A percentile compares a stretch with the other conserved stretches of the same genome.
Evolutionary conservation across 2,329 filamentous ascomycete genomes (phyloP).

Genomic region (Fusarium nisikadoi): DNA sequence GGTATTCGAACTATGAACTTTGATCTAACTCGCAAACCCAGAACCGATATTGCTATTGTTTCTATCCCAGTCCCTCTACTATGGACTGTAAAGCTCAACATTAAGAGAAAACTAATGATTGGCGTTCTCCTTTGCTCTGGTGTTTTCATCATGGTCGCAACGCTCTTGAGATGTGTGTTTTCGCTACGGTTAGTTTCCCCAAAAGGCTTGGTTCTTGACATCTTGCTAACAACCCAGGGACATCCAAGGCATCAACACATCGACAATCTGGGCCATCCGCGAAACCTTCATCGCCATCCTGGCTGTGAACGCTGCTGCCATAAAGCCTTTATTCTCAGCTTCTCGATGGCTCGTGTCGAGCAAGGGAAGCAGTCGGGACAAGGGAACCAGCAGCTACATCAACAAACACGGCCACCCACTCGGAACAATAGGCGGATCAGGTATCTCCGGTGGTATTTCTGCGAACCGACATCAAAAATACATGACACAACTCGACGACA

Average conservation of each 20-base stretch:
- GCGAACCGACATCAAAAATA: conserved; percentile 30
- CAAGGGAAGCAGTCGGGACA: conserved; percentile 45
- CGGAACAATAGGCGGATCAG: conserved; percentile 42
- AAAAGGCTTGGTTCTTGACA: fast-evolving
- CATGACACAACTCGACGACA: conserved; percentile 44
- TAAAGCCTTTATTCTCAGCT: conserved; percentile 53
- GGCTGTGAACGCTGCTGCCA: conserved; percentile 54
- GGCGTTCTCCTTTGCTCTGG: conserved; percentile 55
- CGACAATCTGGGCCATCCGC: conserved; percentile 56
- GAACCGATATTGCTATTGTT: conserved; percentile 54
- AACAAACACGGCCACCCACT: conserved; percentile 43
- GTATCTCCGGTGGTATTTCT: conserved; percentile 11
- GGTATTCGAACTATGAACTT: not conserved
- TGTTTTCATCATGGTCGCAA: conserved; percentile 56
- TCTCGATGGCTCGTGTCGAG: conserved; percentile 49
- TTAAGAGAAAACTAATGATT: conserved; percentile 53
- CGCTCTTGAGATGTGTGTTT: conserved; percentile 54
- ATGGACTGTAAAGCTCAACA: conserved; percentile 52
- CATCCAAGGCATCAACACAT: conserved; percentile 51
- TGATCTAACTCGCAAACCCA: conserved; percentile 30
- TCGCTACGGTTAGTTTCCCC: conserved; percentile 42
- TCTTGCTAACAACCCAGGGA: conserved; percentile 30
- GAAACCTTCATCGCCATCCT: conserved; percentile 58
- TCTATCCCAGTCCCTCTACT: conserved; percentile 54
- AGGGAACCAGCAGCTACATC: conserved; percentile 39